Evolutionary conservation across 2,329 filamentous ascomycete species (phyloP), one percentile per base, ranked within the genome.

Genomic region (Stromatinia cepivora): DNA sequence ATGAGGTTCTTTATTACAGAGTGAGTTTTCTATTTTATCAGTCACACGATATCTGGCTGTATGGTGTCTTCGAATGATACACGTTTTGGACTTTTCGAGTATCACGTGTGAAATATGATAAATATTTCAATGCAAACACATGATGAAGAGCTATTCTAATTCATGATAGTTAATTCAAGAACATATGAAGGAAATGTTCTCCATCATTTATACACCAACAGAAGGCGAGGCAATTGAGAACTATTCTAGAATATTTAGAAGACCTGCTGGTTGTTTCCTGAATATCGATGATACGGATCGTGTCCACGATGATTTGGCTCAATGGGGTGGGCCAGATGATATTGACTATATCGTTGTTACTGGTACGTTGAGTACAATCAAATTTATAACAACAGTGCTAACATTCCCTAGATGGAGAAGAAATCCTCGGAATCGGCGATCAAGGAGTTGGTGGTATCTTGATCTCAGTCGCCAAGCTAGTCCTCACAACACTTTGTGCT

Each of bases 311-410:
- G 85, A 89, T 70, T 80, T 96, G 1, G 83, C 85, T 0, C 87
- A 90, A 71, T 94, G 90, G 84, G 91, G 89, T 0, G 81, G 81
- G 0, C 81, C 86, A 0, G 90, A 93, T 4, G 92, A 95, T 69
- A 88, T 97, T 46, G 93, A 97, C 79, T 90, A 96, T 75, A 95
- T 97, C 71, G 93, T 95, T 8, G 92, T 95, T 9, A 93, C 90
- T 56, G 92, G 94, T 83, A 82, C 82, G 71, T 54, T 9, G 11
- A 13, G 82, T 87, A 81, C 81, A 69, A 82, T 86, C 4, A n/a
- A 15, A 22, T 25, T 28, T 1, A 10, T 4, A 20, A 54, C n/a
- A 13, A 2, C 48, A 17, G 22, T 20, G 5, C 74, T 78, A 34
- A 79, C 59, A 36, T 25, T 25, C 11, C 3, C 17, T 5, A 84